Percentiles rank a stretch among this genome's conserved stretches.
These are phyloP conservation scores for Botrytis cinerea DNA, from an alignment of 2,329 filamentous ascomycete genomes.

Conservation along the genomic window DNA sequence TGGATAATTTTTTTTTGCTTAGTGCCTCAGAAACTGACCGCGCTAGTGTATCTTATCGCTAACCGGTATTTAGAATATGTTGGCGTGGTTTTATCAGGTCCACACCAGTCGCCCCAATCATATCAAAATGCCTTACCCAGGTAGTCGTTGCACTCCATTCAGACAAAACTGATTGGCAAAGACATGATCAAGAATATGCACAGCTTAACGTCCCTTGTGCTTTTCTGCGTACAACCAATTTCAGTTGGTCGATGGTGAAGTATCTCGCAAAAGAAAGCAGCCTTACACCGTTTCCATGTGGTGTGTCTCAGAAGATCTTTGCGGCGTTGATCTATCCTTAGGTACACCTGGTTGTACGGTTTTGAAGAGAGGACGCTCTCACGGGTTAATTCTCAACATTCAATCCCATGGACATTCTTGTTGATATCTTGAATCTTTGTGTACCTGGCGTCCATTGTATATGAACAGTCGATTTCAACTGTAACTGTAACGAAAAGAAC, in stretches of 20 bases:
- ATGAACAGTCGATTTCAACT: neutral
- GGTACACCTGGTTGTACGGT: neutral
- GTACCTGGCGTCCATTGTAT: neutral
- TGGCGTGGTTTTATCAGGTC: neutral
- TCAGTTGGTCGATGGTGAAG: neutral
- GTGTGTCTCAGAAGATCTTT: neutral
- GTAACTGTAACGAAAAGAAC: neutral
- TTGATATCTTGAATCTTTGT: too few species aligned
- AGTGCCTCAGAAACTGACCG: slow-evolving; percentile 19
- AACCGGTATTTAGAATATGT: neutral
- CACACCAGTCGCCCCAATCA: neutral
- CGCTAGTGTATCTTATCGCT: slow-evolving; percentile 26
- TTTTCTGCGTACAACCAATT: neutral
- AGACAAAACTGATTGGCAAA: too few species aligned
- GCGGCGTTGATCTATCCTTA: neutral
- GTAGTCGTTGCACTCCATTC: neutral
- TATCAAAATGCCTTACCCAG: neutral
- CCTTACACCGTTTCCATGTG: neutral
- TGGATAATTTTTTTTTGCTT: slow-evolving; percentile 26
- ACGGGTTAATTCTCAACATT: neutral
- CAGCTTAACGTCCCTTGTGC: neutral
- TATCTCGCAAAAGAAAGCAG: neutral
- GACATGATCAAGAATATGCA: neutral
- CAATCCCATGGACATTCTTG: neutral
- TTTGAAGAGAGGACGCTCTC: neutral